Evolutionary conservation across 2,329 filamentous ascomycete genomes (phyloP).

Genomic region (Apiospora kogelbergensis): DNA sequence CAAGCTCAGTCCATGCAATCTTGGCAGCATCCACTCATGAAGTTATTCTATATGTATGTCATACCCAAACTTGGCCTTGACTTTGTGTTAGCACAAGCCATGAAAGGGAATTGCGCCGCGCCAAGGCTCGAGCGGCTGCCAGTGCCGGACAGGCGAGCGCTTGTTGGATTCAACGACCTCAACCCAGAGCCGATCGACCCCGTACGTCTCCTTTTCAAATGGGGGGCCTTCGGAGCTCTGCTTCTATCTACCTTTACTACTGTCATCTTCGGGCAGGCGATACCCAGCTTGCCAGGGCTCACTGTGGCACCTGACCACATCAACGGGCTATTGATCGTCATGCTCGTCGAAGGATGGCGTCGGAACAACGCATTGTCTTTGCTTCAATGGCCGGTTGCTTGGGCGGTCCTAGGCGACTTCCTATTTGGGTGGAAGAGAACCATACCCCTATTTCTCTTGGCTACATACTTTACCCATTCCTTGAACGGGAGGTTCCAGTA

Average conservation of each 20-base stretch:
- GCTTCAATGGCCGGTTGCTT: conserved; percentile 8
- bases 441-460: not conserved
- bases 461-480: not conserved
- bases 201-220: not conserved
- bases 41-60: conserved; percentile 1
- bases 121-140: not conserved
- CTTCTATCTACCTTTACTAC: not conserved
- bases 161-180: conserved; percentile 3
- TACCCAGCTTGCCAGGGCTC: not conserved
- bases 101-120: not conserved
- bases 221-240: not conserved
- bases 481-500: not conserved
- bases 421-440: not conserved
- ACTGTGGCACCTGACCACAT: not conserved
- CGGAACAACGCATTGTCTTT: not conserved
- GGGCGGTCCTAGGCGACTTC: conserved; percentile 1
- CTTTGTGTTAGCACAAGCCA: not conserved
- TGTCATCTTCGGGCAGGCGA: not conserved
- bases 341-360: conserved; percentile 12
- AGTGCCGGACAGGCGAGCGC: not conserved
- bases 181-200: not conserved
- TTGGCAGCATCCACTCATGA: not conserved
- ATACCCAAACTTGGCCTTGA: not conserved
- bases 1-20: conserved; percentile 5
- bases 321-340: not conserved